Base-by-base conservation (phyloP, 2,329 filamentous ascomycete genomes). In the Fusarium sp. region DNA sequence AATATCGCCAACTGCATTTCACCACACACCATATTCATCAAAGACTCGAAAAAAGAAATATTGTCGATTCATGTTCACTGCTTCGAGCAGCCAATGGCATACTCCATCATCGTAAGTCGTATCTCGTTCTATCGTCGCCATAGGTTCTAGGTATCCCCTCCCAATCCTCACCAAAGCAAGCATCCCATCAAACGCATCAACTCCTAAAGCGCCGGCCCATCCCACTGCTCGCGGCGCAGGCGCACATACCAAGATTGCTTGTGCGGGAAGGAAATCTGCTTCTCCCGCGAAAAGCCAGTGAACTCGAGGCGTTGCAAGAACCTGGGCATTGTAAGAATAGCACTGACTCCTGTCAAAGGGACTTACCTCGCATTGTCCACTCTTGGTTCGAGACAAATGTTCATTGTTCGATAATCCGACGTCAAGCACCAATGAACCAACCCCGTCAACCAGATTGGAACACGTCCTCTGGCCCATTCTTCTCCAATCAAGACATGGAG, bases 171-270 rank as follows among this genome's bases (percentile, higher is more conserved):
- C 50, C 32, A 59, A 41, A 37, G n/a, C 20, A 25, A 66, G 58
- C 32, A 57, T 39, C 45, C 52, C 45, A 23, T 43, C 16, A 62
- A 56, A 61, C 14, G 59, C 64, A 54, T 50, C 27, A 62, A 43
- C 18, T 30, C 54, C 75, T 63, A 93, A 34, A 92, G 76, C 6
- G 86, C 86, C 16, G 94, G 94, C 0, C 90, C 91, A 54, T 93
- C 89, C 93, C 95, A 98, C 23, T 88, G 90, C 75, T 98, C 95
- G 70, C 96, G 88, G 67, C 91, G 88, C 73, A 97, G 88, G 78
- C 93, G 93, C 84, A 97, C 93, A 71, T 96, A 88, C 83, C 95
- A 97, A 8, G 94, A 92, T 81, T 97, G 95, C 83, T 99, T 99
- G 82, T 98, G 95, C 1, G 95, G 93, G 74, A 99, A 95, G 1